Evolutionary conservation across 208 protist species (phyloP).

Genomic region (Trypanosoma avium): DNA sequence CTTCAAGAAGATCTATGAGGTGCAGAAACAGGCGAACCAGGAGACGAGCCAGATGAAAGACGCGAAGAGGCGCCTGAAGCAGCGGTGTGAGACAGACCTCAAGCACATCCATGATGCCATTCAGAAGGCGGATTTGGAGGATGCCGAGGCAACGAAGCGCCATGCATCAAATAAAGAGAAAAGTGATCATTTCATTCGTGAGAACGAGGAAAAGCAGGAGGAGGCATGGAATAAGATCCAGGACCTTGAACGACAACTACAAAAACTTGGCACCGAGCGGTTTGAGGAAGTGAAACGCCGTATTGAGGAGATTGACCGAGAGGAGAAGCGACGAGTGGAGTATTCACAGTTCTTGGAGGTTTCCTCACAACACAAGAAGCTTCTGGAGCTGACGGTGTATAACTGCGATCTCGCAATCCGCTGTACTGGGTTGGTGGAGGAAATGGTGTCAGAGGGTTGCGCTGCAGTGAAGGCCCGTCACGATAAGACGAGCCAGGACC

Average conservation of each 20-base stretch:
- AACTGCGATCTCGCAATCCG: constrained; percentile 57
- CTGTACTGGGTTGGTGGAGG: constrained; percentile 48
- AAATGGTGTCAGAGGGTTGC: constrained; percentile 53
- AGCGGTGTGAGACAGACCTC: constrained; percentile 57
- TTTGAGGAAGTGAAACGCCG: constrained; percentile 56
- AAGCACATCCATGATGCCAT: constrained; percentile 63
- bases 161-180: constrained; percentile 51
- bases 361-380: constrained; percentile 57
- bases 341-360: constrained; percentile 53
- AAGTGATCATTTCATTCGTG: constrained; percentile 39
- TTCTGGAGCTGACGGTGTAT: constrained; percentile 52
- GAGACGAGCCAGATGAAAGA: constrained; percentile 59
- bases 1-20: constrained; percentile 78
- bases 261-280: constrained; percentile 46
- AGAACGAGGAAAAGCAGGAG: constrained; percentile 60
- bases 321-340: constrained; percentile 54
- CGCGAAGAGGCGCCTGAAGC: constrained; percentile 56
- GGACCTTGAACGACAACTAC: constrained; percentile 51
- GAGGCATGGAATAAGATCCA: constrained; percentile 59
- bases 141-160: constrained; percentile 52
- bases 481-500: constrained; percentile 53
- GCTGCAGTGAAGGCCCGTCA: constrained; percentile 48
- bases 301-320: constrained; percentile 56
- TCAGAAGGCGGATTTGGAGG: constrained; percentile 56
- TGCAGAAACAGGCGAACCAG: constrained; percentile 63